phyloP scores from a whole-genome alignment of 768 basidiomycete genomes.

The Boletus rufocinnamomeus region DNA sequence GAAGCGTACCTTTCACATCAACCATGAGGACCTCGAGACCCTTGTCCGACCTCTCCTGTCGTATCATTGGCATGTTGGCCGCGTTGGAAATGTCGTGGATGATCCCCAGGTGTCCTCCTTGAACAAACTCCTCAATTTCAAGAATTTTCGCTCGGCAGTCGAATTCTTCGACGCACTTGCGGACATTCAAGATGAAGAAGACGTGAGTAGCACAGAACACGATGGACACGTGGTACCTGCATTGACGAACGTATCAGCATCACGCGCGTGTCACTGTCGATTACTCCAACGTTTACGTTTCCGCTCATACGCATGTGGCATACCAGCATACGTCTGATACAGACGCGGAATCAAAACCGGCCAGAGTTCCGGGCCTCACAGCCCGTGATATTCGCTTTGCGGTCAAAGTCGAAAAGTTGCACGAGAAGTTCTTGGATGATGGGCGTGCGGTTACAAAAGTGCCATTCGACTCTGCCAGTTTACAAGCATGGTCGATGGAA shows the following conservation, averaged over 20 bases:
- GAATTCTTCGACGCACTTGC: slow-evolving; percentile 33
- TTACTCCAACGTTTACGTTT: slow-evolving; percentile 25
- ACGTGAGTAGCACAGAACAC: slow-evolving; percentile 26
- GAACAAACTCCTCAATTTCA: slow-evolving; percentile 34
- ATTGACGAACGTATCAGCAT: slow-evolving; percentile 23
- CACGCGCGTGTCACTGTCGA: slow-evolving; percentile 35
- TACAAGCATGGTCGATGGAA: slow-evolving; percentile 29
- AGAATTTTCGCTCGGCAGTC: slow-evolving; percentile 24
- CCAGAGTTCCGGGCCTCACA: slow-evolving; percentile 46
- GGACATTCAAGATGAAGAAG: slow-evolving; percentile 32
- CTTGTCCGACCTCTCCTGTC: slow-evolving; percentile 42
- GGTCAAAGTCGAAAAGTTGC: slow-evolving; percentile 40
- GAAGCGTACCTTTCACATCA: slow-evolving; percentile 39
- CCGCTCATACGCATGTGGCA: slow-evolving; percentile 32
- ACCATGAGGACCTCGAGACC: slow-evolving; percentile 31
- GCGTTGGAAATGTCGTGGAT: slow-evolving; percentile 7
- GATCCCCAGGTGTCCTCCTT: slow-evolving; percentile 23
- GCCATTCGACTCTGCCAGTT: slow-evolving; percentile 8
- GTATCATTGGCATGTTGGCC: slow-evolving; percentile 31
- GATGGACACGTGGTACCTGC: not conserved
- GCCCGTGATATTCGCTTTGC: slow-evolving; percentile 54
- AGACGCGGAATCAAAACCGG: slow-evolving; percentile 12
- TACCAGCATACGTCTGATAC: slow-evolving; percentile 11
- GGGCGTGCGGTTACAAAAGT: slow-evolving; percentile 27
- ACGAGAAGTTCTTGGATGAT: slow-evolving; percentile 26